phyloP scores from a whole-genome alignment of 805 yeast species.

The Saccharomycopsis selenospora region DNA sequence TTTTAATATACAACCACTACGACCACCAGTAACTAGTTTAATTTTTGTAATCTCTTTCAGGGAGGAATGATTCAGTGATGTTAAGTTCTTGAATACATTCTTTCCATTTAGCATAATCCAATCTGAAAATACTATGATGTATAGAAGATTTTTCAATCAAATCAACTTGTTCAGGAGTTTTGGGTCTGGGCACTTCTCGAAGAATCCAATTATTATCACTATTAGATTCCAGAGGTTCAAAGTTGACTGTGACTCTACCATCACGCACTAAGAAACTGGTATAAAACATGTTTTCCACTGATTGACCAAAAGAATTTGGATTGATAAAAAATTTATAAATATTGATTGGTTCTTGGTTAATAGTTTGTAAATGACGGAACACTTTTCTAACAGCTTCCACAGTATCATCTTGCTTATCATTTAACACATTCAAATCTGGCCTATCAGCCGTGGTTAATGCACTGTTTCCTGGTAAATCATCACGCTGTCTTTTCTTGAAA shows the following conservation, averaged over 20 bases:
- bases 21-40: background rate
- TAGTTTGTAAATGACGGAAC: constrained; percentile 34
- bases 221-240: constrained; percentile 32
- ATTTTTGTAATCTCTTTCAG: constrained; percentile 30
- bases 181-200: constrained; percentile 28
- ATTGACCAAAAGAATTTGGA: constrained; percentile 68
- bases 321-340: constrained; percentile 64
- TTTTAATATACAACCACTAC: no score
- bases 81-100: constrained; percentile 44
- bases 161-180: constrained; percentile 23
- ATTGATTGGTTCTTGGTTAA: constrained; percentile 38
- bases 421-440: constrained; percentile 45
- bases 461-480: constrained; percentile 30
- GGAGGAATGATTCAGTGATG: constrained; percentile 50
- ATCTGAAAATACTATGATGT: constrained; percentile 64
- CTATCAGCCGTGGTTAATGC: constrained; percentile 50
- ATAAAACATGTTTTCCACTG: constrained; percentile 79
- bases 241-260: constrained; percentile 38
- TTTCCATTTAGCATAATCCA: constrained; percentile 64
- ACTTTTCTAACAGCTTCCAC: constrained; percentile 56
- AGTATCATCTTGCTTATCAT: constrained; percentile 44
- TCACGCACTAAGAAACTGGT: constrained; percentile 75
- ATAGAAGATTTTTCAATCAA: constrained; percentile 27
- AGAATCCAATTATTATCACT: constrained; percentile 38
- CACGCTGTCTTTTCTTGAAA: constrained; percentile 5